Evolutionary conservation across 805 yeast species (phyloP), one percentile per base, ranked within the genome.

Genomic region (Saccharomycopsis fibuligera): DNA sequence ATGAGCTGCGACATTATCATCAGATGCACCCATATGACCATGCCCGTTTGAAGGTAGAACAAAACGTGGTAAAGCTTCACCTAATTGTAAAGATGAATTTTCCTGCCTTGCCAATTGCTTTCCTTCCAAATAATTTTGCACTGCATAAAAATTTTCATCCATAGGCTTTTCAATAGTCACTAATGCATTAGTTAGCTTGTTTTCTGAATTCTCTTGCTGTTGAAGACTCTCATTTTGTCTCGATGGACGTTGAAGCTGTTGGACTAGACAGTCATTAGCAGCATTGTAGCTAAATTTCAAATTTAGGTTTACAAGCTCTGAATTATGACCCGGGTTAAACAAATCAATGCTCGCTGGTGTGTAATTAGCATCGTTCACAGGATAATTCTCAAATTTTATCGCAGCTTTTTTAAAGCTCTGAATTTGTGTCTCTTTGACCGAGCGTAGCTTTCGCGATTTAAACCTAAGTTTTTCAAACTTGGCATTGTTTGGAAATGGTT

Each of bases 401-500:
- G 16, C 6, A 8, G 42, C n/a, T 21, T 22, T 22, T 27, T 25
- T 35, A 17, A 47, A 37, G n/a, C 33, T 22, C 3, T 4, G 21
- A n/a, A 47, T 21, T n/a, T 39, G 44, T 12, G 10, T 5, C 25
- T 47, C 50, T 10, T 41, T 41, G 38, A 46, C 30, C 16, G 31
- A 35, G 14, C 12, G 19, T 6, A 47, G 16, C 16, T 47, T 47
- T 12, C 50, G 23, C 3, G 46, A 41, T n/a, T 25, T 17, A 6
- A 47, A 16, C 12, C 40, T 4, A 10, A 23, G 5, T 9, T 35
- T 27, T 3, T 47, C 44, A 40, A 38, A 35, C 5, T 6, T 14
- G 17, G n/a, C 19, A 4, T 24, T 8, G 17, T 47, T 45, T 22
- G 50, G 50, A 31, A 31, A 47, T 21, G 50, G 50, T 17, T 30